Conservation (phyloP, 768 basidiomycete species). For the Calocybe cyanea region DNA sequence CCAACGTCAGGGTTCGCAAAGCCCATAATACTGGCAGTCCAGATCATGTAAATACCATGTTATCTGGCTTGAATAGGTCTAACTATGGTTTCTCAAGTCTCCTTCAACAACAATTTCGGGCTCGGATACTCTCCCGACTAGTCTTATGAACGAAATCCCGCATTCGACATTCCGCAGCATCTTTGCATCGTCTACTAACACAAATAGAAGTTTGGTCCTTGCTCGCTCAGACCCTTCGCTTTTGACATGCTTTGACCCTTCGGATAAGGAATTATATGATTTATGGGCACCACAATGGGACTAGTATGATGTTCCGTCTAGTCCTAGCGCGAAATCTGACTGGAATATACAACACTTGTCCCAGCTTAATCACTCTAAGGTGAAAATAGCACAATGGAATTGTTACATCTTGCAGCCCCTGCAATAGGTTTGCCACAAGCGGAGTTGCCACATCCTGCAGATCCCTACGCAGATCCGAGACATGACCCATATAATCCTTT, state of each 20-base stretch:
- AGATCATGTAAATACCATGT: constrained; percentile 6
- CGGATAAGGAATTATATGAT: constrained; percentile 73
- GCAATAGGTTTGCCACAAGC: constrained; percentile 14
- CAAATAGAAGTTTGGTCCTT: constrained; percentile 31
- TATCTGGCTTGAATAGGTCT: neutral
- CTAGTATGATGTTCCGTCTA: constrained; percentile 18
- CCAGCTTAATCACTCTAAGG: too few species aligned
- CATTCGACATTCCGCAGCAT: constrained; percentile 28
- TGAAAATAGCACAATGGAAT: too few species aligned
- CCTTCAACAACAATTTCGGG: constrained; percentile 30
- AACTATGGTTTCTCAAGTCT: neutral
- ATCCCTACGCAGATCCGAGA: constrained; percentile 47
- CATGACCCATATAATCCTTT: constrained; percentile 52
- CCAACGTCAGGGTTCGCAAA: constrained; percentile 10
- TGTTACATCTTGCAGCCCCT: constrained; percentile 7
- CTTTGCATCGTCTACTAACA: constrained; percentile 22
- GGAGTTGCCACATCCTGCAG: constrained; percentile 25
- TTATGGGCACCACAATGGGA: constrained; percentile 59
- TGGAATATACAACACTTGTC: too few species aligned
- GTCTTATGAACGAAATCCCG: constrained; percentile 22
- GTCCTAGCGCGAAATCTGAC: neutral
- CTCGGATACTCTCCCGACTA: constrained; percentile 13
- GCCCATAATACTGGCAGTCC: constrained; percentile 1
- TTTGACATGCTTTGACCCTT: constrained; percentile 69
- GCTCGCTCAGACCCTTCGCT: constrained; percentile 67